Evolutionary conservation across 306 rosid species (phyloP), one percentile per base, ranked within the genome.

Genomic region (Glycine latifolia): DNA sequence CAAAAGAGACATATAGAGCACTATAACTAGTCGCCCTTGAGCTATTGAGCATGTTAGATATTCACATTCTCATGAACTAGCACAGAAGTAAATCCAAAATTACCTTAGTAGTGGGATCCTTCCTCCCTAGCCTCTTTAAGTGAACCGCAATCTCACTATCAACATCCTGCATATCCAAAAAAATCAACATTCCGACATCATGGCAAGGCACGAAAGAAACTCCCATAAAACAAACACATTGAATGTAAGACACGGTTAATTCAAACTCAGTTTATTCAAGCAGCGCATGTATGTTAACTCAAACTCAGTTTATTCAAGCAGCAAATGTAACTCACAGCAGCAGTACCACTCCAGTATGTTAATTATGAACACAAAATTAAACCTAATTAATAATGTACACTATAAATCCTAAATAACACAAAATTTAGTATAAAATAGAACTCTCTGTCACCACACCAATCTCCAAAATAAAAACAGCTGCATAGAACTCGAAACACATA

Each of bases 91-190:
- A 39, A 68, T 69, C 59, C 61, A 69, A 77, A 85, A 83, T 75
- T 83, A 95, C 99, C 97, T 93, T 95, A 67, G 99, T 93, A 43
- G 85, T 90, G 39, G 97, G 91, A 81, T 95, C 99, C 89, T 95
- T 95, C 89, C 99, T 87, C 7, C 93, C 90, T 81, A 95, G 90
- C 86, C 99, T 93, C 92, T 95, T 95, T 86, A 95, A 88, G 81
- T 95, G 97, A 79, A 91, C 90, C 5, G 91, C 93, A 79, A 93
- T 73, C 86, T 95, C 99, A 77, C 97, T 77, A 84, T 95, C 99
- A 63, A 91, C 81, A 67, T 95, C 99, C 99, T 95, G 85, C 20
- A 66, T 73, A 8, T 66, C 60, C 76, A 3, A 80, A 46, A 46
- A 65, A 44, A 46, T 20, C 6, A 46, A 69, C 3, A 37, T 53